Conservation (phyloP, 257 asterid species). For the Cordia subcordata region DNA sequence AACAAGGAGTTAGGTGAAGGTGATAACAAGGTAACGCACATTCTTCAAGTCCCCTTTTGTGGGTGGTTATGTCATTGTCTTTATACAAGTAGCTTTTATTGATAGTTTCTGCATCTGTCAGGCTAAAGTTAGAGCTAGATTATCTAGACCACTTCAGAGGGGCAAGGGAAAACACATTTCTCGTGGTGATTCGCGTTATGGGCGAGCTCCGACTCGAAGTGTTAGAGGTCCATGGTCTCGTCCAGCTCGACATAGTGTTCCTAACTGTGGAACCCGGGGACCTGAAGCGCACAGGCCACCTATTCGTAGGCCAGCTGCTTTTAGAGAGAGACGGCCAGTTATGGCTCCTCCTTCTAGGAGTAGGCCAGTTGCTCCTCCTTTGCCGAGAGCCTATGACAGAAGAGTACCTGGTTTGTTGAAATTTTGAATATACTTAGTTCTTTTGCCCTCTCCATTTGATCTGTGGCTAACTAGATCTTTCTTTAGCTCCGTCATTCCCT, state of each 20-base stretch:
- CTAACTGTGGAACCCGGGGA: conserved; percentile 58
- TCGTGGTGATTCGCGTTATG: conserved; percentile 62
- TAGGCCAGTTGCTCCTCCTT: conserved; percentile 58
- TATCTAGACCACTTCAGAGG: conserved; percentile 97
- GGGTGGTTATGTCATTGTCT: background rate
- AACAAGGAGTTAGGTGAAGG: conserved; percentile 94
- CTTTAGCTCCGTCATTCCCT: conserved; percentile 66
- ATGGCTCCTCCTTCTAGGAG: conserved; percentile 65
- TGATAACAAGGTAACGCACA: conserved; percentile 59
- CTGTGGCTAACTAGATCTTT: background rate
- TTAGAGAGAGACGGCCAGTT: conserved; percentile 73
- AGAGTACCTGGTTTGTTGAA: conserved; percentile 73
- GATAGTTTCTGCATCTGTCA: conserved; percentile 29
- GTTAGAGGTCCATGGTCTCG: conserved; percentile 70
- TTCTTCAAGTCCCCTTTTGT: conserved; percentile 1
- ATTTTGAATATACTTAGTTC: conserved; percentile 1
- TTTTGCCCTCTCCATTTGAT: conserved; percentile 6
- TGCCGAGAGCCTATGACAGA: conserved; percentile 80
- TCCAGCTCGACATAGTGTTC: conserved; percentile 48
- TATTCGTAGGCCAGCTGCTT: conserved; percentile 47
- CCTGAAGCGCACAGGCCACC: conserved; percentile 54
- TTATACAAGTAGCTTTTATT: conserved; percentile 6
- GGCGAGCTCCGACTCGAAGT: conserved; percentile 51
- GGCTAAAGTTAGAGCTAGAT: conserved; percentile 96
- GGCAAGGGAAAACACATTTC: conserved; percentile 79